These are phyloP conservation scores for Drechslerella coelobrocha DNA, from an alignment of 2,329 filamentous ascomycete species.

Conservation along the genomic window DNA sequence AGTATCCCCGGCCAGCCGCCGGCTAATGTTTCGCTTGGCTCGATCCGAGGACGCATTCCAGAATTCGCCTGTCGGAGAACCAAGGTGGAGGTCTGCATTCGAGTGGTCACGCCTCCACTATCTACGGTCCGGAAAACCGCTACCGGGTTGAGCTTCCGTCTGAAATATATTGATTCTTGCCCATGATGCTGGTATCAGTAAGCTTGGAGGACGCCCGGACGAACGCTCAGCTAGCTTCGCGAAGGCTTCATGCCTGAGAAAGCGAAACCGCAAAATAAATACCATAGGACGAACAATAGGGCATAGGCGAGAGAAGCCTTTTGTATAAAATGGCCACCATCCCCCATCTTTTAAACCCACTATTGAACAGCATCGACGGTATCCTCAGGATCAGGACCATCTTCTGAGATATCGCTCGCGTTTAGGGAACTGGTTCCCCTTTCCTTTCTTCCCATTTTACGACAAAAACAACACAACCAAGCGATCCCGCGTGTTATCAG, in stretches of 20 bases:
- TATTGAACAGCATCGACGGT: slow-evolving; percentile 8
- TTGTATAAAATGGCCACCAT: slow-evolving; percentile 36
- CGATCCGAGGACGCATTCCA: slow-evolving; percentile 22
- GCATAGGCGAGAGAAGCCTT: background rate
- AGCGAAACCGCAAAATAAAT: too few species aligned
- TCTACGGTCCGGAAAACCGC: slow-evolving; percentile 48
- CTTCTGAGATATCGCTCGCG: slow-evolving; percentile 20
- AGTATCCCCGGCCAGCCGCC: slow-evolving; percentile 19
- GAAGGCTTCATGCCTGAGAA: too few species aligned
- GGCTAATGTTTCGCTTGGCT: slow-evolving; percentile 48
- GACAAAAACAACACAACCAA: slow-evolving; percentile 42
- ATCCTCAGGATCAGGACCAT: slow-evolving; percentile 40
- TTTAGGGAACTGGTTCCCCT: slow-evolving; percentile 41
- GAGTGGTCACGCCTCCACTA: slow-evolving; percentile 32
- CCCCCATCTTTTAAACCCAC: background rate
- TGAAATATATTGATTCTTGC: slow-evolving; percentile 33
- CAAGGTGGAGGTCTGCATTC: slow-evolving; percentile 23
- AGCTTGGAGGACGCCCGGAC: too few species aligned
- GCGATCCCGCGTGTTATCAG: slow-evolving; percentile 6
- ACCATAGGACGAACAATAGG: background rate
- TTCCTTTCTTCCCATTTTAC: slow-evolving; percentile 21
- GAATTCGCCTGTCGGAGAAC: slow-evolving; percentile 30
- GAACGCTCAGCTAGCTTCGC: too few species aligned
- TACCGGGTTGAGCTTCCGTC: slow-evolving; percentile 46
- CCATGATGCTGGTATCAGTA: too few species aligned